These are phyloP conservation scores for Coemansia reversa DNA, from an alignment of 192 early-diverging fungal genomes.

Conservation along the genomic window DNA sequence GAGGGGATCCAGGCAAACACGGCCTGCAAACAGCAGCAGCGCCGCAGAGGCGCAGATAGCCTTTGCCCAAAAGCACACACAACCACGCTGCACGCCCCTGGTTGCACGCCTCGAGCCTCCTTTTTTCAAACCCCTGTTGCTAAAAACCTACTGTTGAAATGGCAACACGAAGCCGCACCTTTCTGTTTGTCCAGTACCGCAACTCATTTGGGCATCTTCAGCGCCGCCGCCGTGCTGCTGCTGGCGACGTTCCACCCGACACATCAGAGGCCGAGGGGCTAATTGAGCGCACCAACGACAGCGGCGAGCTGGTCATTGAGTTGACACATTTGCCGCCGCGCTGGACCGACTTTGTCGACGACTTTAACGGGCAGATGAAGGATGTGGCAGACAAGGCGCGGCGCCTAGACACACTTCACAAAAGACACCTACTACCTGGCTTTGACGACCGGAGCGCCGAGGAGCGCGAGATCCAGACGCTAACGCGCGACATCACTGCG, in stretches of 20 bases:
- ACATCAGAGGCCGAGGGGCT: slow-evolving; percentile 45
- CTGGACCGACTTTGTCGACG: slow-evolving; percentile 93
- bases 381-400: slow-evolving; percentile 62
- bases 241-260: slow-evolving; percentile 10
- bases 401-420: slow-evolving; percentile 77
- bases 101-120: too few relatives aligned
- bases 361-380: slow-evolving; percentile 71
- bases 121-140: too few relatives aligned
- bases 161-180: slow-evolving; percentile 87
- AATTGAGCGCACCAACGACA: slow-evolving; percentile 64
- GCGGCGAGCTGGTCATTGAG: slow-evolving; percentile 82
- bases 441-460: slow-evolving; percentile 85
- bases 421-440: slow-evolving; percentile 86
- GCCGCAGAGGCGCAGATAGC: too few relatives aligned
- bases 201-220: slow-evolving; percentile 76
- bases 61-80: too few relatives aligned
- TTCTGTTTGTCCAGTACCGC: slow-evolving; percentile 91
- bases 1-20: too few relatives aligned
- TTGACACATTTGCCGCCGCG: slow-evolving; percentile 84
- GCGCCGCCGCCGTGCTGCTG: slow-evolving; percentile 44
- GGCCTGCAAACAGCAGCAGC: too few relatives aligned
- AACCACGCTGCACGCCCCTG: too few relatives aligned
- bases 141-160: slow-evolving; percentile 13
- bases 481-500: slow-evolving; percentile 85
- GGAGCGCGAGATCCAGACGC: slow-evolving; percentile 75